Evolutionary conservation across 2,329 filamentous ascomycete species (phyloP), one percentile per base, ranked within the genome.

Genomic region (Paecilomyces niveus): DNA sequence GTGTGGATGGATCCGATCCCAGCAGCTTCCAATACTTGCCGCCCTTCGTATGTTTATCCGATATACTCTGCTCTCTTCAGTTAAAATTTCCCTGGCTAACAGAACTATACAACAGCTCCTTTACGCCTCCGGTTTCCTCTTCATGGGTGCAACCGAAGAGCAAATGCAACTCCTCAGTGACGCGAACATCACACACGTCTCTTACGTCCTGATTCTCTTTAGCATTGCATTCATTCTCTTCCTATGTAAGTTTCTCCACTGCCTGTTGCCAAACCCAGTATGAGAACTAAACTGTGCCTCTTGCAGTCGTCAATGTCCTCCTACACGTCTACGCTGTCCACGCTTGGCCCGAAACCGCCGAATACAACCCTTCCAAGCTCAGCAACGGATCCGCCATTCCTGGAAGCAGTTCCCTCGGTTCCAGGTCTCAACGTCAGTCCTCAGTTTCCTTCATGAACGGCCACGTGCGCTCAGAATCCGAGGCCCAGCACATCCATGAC

Each of bases 141-240:
- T 99, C 78, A 96, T 97, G 92, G 89, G 91, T 32, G 93, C 94
- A 15, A 97, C 92, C 0, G 94, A 97, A 72, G 92, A 99, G 76
- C 94, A 97, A 75, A 96, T 97, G 90, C 69, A 80, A 22, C 79
- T 97, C 1, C 80, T 97, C 4, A 82, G 85, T 49, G 79, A 84
- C 45, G 88, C 89, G 0, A 82, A 86, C 59, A 86, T 97, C 67
- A 92, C 92, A 26, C 91, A 95, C 69, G 90, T 97, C 50, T 88
- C 92, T 4, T 99, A 97, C 73, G 85, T 97, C 49, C 82, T 99
- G 26, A 92, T 97, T 56, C 79, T 97, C 9, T 97, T 89, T 81
- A 96, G 90, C 67, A 80, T 97, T 55, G 88, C 93, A 24, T 97
- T 96, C 74, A 75, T 99, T 21, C 74, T 96, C 53, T 99, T 96